Percentiles rank a stretch among this genome's conserved stretches.
phyloP scores from a whole-genome alignment of 2,329 filamentous ascomycete genomes.

The Pseudocercospora pini-densiflorae region DNA sequence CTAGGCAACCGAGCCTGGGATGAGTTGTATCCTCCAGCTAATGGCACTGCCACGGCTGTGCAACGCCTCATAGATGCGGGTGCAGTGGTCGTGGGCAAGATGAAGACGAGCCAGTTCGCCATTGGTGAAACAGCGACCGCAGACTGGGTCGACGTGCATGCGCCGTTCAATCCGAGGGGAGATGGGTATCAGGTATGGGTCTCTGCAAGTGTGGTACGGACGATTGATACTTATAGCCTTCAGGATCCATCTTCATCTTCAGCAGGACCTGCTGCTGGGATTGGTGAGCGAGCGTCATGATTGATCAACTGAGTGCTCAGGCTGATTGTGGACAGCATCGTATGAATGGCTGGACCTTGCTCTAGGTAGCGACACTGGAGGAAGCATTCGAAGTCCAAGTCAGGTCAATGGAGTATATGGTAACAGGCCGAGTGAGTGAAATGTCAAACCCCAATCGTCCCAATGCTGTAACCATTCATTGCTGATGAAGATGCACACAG shows the following conservation, averaged over 20 bases:
- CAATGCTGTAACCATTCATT: too few relatives aligned
- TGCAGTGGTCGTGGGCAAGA: conserved; percentile 53
- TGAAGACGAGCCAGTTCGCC: conserved; percentile 49
- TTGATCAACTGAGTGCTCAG: too few relatives aligned
- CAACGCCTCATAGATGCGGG: conserved; percentile 63
- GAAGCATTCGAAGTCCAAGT: conserved; percentile 55
- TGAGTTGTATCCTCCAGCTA: conserved; percentile 53
- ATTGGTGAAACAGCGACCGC: conserved; percentile 45
- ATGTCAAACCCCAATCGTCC: too few relatives aligned
- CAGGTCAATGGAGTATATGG: conserved; percentile 52
- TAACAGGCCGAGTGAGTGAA: too few relatives aligned
- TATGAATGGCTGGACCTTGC: conserved; percentile 56
- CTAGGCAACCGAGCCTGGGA: conserved; percentile 63
- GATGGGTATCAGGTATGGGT: conserved; percentile 44
- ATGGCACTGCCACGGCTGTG: conserved; percentile 47
- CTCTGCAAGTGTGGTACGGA: background rate
- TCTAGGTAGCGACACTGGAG: conserved; percentile 55
- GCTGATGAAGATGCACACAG: background rate
- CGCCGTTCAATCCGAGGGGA: conserved; percentile 46
- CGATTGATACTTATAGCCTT: background rate
- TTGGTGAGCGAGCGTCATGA: conserved; percentile 35
- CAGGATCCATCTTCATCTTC: conserved; percentile 52
- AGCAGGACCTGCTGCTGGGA: conserved; percentile 49
- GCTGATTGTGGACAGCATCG: background rate
- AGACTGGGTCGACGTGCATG: conserved; percentile 53